Evolutionary conservation across 129 eudicot species (phyloP), one percentile per base, ranked within the genome.

Genomic region (Saussurea involucrata): DNA sequence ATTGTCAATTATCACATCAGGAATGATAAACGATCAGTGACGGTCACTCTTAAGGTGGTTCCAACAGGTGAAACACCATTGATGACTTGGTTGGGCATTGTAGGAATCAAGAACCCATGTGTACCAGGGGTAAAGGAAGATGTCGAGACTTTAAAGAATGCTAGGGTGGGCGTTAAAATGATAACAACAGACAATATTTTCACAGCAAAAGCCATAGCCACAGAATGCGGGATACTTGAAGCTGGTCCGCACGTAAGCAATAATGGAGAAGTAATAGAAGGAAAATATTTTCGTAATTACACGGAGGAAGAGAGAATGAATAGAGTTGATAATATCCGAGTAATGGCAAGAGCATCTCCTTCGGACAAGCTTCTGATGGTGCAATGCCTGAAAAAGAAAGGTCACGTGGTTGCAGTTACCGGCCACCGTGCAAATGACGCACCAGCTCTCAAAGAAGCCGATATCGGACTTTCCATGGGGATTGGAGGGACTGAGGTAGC

Each of bases 51-150:
- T n/a, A n/a, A n/a, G n/a, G n/a, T n/a, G n/a, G n/a, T n/a, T n/a
- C n/a, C n/a, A n/a, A n/a, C n/a, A n/a, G 49, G 81, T 88, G 3
- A 27, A 27, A 27, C 29, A 27, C 29, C 29, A 27, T 1, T 27
- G 29, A 27, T 85, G 33, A 46, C 71, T 2, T 28, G 85, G 69
- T 85, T 86, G 11, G 90, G 89, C 24, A 68, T 90, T 34, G 82
- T 90, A 2, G 92, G 96, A 7, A 72, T 90, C 12, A 90, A 90
- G 82, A 92, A 90, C 78, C 96, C 96, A 8, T 87, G 90, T 55
- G 71, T 92, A 61, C 85, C 87, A 0, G 96, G 89, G 63, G 92
- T 80, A 22, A 80, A 72, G 76, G 75, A 85, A 22, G 92, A 92
- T 5, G 86, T 90, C 27, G 73, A 90, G 24, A 66, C 77, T 11